phyloP scores from a whole-genome alignment of 2,329 filamentous ascomycete genomes.

The Rhynchosporium secalis region DNA sequence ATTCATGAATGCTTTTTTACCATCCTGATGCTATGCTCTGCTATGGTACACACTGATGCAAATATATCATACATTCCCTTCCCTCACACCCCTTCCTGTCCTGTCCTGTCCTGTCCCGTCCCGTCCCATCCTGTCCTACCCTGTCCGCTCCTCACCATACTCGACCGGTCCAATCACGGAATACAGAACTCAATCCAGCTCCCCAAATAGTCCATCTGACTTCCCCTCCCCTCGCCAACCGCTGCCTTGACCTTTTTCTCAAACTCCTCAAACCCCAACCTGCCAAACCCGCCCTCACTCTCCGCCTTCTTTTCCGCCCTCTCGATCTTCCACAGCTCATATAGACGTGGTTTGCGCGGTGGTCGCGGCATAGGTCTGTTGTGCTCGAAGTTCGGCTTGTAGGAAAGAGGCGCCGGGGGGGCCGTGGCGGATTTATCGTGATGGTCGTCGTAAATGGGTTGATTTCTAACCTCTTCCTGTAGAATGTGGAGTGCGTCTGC shows the following conservation, averaged over 20 bases:
- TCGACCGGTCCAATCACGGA: constrained; percentile 41
- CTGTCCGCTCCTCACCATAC: constrained; percentile 1
- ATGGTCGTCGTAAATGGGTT: not conserved
- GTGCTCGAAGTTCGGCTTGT: not conserved
- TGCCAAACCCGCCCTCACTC: constrained; percentile 75
- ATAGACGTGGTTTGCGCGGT: constrained; percentile 21
- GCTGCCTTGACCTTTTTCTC: constrained; percentile 65
- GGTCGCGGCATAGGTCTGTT: constrained; percentile 11
- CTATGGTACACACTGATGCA: not conserved
- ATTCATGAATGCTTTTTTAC: not conserved
- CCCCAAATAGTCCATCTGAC: constrained; percentile 76
- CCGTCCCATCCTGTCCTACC: not conserved
- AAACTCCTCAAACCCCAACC: constrained; percentile 78
- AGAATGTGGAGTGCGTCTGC: constrained; percentile 20
- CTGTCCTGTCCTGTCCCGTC: not conserved
- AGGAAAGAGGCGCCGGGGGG: not conserved
- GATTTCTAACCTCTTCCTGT: constrained; percentile 30
- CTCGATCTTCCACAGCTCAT: constrained; percentile 33
- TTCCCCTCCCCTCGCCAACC: constrained; percentile 53
- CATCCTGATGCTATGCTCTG: not conserved
- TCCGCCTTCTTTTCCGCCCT: constrained; percentile 55
- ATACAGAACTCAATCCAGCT: constrained; percentile 88
- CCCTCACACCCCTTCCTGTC: not conserved
- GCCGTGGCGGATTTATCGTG: not conserved
- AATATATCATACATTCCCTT: not conserved